A percentile compares a stretch with the other conserved stretches of the same genome.
Conservation (phyloP, 257 asterid genomes). For the Solanum paucissectum region DNA sequence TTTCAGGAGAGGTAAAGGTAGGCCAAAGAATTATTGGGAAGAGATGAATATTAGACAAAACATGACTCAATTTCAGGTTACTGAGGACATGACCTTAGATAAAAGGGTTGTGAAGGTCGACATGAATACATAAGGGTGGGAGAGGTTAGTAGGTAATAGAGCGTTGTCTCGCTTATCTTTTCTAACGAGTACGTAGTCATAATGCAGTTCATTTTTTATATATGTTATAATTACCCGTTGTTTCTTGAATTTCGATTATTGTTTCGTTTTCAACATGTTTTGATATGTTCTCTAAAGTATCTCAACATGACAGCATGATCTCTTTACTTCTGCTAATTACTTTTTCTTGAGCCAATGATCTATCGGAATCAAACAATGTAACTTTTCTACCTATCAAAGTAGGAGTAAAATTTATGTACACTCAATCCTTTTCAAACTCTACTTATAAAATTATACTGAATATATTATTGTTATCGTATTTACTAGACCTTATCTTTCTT, state of each 20-base stretch:
- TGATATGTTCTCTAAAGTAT: background rate
- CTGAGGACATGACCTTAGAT: background rate
- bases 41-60: background rate
- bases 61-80: background rate
- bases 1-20: too few relatives aligned
- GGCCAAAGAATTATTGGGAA: too few relatives aligned
- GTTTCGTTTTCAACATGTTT: background rate
- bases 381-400: too few relatives aligned
- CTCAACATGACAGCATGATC: too few relatives aligned
- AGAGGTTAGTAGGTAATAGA: background rate
- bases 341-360: too few relatives aligned
- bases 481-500: background rate
- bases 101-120: background rate
- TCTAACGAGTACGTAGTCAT: background rate
- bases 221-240: too few relatives aligned
- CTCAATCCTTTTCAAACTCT: background rate
- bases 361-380: too few relatives aligned
- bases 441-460: too few relatives aligned
- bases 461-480: too few relatives aligned
- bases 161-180: background rate
- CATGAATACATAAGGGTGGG: background rate
- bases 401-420: too few relatives aligned
- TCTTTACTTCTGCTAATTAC: too few relatives aligned
- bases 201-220: background rate
- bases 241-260: background rate